Evolutionary conservation across 2,329 filamentous ascomycete species (phyloP), one percentile per base, ranked within the genome.

Genomic region (Didymella sp.): DNA sequence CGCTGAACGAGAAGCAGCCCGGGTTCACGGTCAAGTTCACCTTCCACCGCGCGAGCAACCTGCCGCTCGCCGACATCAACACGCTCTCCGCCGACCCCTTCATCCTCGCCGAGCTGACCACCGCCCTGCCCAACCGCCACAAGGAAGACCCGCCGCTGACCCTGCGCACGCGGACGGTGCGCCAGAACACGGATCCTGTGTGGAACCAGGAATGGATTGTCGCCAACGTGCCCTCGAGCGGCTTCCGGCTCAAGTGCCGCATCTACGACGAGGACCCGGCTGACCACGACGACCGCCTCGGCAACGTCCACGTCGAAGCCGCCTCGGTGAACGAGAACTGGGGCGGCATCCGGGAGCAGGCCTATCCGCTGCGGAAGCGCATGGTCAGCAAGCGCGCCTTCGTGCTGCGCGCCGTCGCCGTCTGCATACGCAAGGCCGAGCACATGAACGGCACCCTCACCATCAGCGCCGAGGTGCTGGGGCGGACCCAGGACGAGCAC

Each of bases 121-220:
- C 89, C 1, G 79, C 82, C 17, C 78, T 92, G n/a, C 87, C 87
- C 0, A 87, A 85, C 65, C 82, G 92, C 31, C 92, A 96, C 78
- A 94, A 94, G 74, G 91, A 96, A 71, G 92, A 97, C 70, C 90
- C 92, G 0, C 83, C 86, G 21, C 78, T 96, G 28, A 81, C 81
- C 21, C 85, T 90, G 72, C 87, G 94, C 42, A 96, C 92, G 0
- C 86, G 83, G 0, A 97, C 94, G 0, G 77, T 93, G 30, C 85
- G 89, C 55, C 85, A 84, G 63, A 88, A 84, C 37, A 88, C 86
- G 1, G 85, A 93, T 66, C 93, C 94, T 0, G 81, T 80, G 44
- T 98, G 94, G 94, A 84, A 96, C 44, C 86, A 88, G 33, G 85
- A 91, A 58, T 98, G 94, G 94, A 83, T 92, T 21, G 89, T 98